phyloP scores from a whole-genome alignment of 176 grass and related monocot genomes.

The Coix lacrymajobi region DNA sequence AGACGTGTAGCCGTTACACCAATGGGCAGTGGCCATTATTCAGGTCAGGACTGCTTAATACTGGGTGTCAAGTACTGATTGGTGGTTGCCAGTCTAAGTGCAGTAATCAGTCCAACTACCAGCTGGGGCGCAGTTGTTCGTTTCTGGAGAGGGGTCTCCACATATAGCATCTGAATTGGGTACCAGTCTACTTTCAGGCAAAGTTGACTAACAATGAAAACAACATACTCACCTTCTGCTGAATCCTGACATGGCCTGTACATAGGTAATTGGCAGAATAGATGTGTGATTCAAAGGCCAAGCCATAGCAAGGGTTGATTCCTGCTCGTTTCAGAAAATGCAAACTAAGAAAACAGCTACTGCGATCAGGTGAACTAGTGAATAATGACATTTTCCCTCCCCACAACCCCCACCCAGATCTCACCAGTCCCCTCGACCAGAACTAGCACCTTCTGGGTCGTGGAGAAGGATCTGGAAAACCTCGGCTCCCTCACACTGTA shows the following conservation, averaged over 20 bases:
- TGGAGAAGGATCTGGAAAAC: no score
- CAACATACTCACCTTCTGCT: neutral
- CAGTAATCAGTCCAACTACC: neutral
- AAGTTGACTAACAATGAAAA: neutral
- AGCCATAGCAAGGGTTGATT: neutral
- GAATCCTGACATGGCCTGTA: neutral
- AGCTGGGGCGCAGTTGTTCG: neutral
- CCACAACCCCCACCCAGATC: neutral
- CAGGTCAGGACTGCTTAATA: neutral
- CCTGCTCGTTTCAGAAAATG: neutral
- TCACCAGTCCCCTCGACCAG: neutral
- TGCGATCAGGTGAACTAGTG: neutral
- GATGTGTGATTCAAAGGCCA: neutral
- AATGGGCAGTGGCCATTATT: neutral
- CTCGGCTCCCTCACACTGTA: no score
- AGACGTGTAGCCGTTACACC: neutral
- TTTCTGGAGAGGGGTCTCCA: neutral
- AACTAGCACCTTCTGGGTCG: neutral
- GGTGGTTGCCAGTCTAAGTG: neutral
- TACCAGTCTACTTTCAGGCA: neutral
- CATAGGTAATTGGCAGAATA: neutral
- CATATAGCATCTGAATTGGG: neutral
- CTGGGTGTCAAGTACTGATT: neutral
- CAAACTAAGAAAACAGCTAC: neutral
- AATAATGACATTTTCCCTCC: neutral